Base-by-base conservation (phyloP, 2,329 filamentous ascomycete genomes). In the Trichoderma polysporum region DNA sequence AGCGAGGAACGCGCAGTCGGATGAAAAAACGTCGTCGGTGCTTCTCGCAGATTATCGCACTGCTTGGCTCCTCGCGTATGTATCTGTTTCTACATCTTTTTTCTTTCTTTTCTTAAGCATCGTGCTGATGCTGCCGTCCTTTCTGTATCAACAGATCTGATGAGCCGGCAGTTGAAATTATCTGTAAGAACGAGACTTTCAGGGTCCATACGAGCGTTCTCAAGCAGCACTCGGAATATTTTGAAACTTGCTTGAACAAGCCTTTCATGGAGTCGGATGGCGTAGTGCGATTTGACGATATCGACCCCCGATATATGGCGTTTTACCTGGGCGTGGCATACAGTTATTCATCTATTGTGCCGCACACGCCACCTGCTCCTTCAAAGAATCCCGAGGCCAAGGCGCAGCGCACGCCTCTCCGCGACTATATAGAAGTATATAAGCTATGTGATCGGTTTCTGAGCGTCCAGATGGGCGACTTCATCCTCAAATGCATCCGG, bases 371-470 rank as follows among this genome's bases (percentile, higher is more conserved):
- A 4, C 76, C 76, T 10, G 56, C 67, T 1, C 71, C 71, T 2
- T 56, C 71, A 2, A 50, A 68, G 10, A 73, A 69, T 61, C 77
- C 76, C 1, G 72, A 77, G 68, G 68, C 73, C 13, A 67, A 67
- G 17, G 68, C 66, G 2, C 68, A 70, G n/a, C 71, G 71, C 52
- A 74, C 76, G 10, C 70, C 75, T 6, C 70, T 79, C 25, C 66
- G 71, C 15, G 77, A 79, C 61, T 77, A 71, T 19, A 66, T 79
- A 35, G 76, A 79, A 53, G 77, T 79, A 3, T 77, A 74, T 68
- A 79, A 78, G 70, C 73, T 79, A 10, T 78, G 77, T 62, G 77
- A 79, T 45, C 73, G 76, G 13, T 79, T 79, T 60, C 64, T 78
- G 15, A 77, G 76, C 62, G 60, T 65, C 0, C 39, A 64, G 3